Evolutionary conservation across 148 eudicot species (phyloP), one percentile per base, ranked within the genome.

Genomic region (Rhododendron ovatum): DNA sequence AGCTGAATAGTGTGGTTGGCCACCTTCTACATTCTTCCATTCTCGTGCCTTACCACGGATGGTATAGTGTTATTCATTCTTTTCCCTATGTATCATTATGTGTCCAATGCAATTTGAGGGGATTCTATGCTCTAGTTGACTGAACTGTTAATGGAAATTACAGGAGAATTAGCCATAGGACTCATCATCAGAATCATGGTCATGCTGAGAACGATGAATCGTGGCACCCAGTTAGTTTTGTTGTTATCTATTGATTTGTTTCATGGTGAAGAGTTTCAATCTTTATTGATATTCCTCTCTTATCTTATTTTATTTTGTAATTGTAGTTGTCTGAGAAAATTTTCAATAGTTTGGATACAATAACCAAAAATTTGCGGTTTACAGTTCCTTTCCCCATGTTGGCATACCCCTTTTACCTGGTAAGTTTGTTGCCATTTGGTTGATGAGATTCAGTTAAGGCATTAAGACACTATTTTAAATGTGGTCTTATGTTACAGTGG

Each of bases 161-260:
- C 84, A 91, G 92, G 94, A 87, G 94, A 88, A 91, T 92, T 69
- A 92, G 94, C 86, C 94, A 92, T 41, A 89, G 91, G 77, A 92
- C 92, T 63, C 94, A 92, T 75, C 94, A 92, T 83, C 92, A 90
- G 84, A 92, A 92, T 82, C 91, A 92, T 57, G 94, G 94, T 1
- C 89, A 92, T 53, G 89, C 91, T 17, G 92, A 92, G 82, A 87
- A 83, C 10, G 94, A 92, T 57, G 92, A 92, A 84, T 92, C 94
- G 0, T 92, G 94, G 94, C 91, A 89, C 47, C 92, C 94, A 41
- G 94, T 92, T 84, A 85, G 28, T 20, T 81, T 79, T 50, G 7
- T 53, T 41, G 48, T 82, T 53, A 30, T 81, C 41, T 80, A 45
- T 47, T 85, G 57, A 11, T 55, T 59, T 81, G 77, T 59, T 67